These are phyloP conservation scores for Cicer bijugum DNA, from an alignment of 306 rosid genomes.

Conservation along the genomic window DNA sequence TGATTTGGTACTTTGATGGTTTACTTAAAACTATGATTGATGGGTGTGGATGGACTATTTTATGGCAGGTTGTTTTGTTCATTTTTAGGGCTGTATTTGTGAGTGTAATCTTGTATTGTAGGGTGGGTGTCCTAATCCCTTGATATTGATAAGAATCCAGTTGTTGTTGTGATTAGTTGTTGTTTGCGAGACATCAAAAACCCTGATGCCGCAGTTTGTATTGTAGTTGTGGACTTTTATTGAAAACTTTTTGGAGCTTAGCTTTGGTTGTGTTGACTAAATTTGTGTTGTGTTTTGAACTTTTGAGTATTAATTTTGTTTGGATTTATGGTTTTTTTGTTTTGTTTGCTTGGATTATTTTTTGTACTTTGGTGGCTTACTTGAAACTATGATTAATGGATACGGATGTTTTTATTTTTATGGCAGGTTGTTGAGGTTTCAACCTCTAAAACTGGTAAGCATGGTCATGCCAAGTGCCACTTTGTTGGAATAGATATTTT, in stretches of 20 bases:
- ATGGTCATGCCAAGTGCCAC: slow-evolving; percentile 63
- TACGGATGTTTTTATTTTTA: slow-evolving; percentile 1
- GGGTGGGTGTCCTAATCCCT: not conserved
- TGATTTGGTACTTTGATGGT: not conserved
- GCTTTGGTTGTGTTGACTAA: not conserved
- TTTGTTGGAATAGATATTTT: slow-evolving; percentile 74
- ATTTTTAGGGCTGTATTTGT: not conserved
- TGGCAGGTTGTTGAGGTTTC: slow-evolving; percentile 54
- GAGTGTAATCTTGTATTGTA: not conserved
- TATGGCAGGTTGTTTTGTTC: not conserved
- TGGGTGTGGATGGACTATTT: not conserved
- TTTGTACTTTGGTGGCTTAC: not conserved
- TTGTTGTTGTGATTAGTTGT: not conserved
- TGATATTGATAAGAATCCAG: not conserved
- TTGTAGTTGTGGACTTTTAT: not conserved
- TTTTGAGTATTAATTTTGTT: not conserved
- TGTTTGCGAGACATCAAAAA: not conserved
- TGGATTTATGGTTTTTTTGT: not conserved
- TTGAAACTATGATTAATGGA: not conserved
- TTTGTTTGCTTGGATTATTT: not conserved
- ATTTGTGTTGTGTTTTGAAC: not conserved
- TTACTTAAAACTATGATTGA: not conserved
- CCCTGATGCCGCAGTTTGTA: not conserved
- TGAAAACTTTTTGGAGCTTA: not conserved
- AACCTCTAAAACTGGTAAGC: slow-evolving; percentile 54